phyloP scores from a whole-genome alignment of 2,329 filamentous ascomycete species.

The Teratosphaeria viscida region DNA sequence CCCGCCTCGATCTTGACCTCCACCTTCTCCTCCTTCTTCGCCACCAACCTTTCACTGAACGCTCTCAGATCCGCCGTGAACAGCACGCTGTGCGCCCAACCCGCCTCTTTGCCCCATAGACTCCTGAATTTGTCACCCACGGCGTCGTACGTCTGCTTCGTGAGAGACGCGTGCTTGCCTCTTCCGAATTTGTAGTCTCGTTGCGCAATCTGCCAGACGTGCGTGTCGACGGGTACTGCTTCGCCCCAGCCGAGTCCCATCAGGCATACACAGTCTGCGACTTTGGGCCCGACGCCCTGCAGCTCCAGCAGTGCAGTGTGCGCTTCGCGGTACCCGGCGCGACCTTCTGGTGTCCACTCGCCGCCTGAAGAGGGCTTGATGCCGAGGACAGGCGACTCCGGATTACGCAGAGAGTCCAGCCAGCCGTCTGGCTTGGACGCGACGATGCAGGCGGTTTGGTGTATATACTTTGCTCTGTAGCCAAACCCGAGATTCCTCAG shows the following conservation, averaged over 20 bases:
- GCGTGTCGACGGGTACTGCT: conserved; percentile 90
- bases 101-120: conserved; percentile 86
- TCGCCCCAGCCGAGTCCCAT: conserved; percentile 97
- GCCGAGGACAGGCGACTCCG: conserved; percentile 55
- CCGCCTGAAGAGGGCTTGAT: conserved; percentile 33
- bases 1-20: conserved; percentile 25
- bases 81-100: conserved; percentile 94
- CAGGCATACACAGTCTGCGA: conserved; percentile 89
- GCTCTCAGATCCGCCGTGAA: conserved; percentile 86
- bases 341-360: conserved; percentile 39
- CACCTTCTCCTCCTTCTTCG: conserved; percentile 39
- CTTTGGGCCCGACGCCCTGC: conserved; percentile 88
- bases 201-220: conserved; percentile 97
- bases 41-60: conserved; percentile 59
- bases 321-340: conserved; percentile 63
- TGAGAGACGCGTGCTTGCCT: conserved; percentile 73
- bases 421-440: conserved; percentile 57
- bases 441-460: conserved; percentile 70
- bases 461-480: conserved; percentile 87
- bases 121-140: conserved; percentile 81
- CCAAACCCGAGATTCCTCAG: conserved; percentile 82
- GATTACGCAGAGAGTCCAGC: conserved; percentile 70
- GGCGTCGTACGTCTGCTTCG: conserved; percentile 77
- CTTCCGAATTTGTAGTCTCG: conserved; percentile 89
- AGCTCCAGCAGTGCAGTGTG: conserved; percentile 70